A percentile compares a stretch with the other conserved stretches of the same genome.
These are phyloP conservation scores for Cystobasidium pallidum DNA, from an alignment of 1,284 basidiomycete genomes.

Conservation along the genomic window DNA sequence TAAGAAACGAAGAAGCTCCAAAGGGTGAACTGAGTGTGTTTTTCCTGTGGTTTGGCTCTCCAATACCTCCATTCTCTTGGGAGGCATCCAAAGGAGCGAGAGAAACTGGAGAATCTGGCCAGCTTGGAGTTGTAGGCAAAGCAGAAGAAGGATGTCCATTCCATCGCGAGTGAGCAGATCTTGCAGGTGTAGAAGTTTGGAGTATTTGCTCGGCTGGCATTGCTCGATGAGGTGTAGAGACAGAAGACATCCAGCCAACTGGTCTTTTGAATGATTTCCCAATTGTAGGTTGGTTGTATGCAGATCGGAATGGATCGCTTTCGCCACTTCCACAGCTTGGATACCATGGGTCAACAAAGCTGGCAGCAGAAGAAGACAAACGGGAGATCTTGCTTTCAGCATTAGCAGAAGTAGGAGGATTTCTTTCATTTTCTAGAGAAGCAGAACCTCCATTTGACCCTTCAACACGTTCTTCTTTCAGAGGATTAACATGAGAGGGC, in stretches of 20 bases:
- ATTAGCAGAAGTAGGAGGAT: neutral
- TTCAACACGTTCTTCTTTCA: neutral
- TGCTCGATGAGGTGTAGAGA: neutral
- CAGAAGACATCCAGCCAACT: neutral
- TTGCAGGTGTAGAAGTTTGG: neutral
- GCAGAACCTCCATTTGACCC: neutral
- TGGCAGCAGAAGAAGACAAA: too few relatives aligned
- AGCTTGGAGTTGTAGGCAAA: neutral
- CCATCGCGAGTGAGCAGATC: neutral
- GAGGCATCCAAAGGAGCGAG: neutral
- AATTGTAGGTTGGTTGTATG: neutral
- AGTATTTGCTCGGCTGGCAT: neutral
- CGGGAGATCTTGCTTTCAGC: neutral
- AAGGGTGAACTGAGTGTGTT: neutral
- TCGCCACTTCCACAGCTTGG: neutral
- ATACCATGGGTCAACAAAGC: too few relatives aligned
- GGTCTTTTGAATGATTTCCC: neutral
- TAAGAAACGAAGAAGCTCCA: neutral
- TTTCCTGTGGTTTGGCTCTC: too few relatives aligned
- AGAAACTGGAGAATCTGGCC: conserved; percentile 3
- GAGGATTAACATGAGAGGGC: neutral
- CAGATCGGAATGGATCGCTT: neutral
- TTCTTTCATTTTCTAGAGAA: too few relatives aligned
- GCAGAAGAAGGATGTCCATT: neutral
- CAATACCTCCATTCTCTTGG: neutral